Percentiles rank a stretch among this genome's conserved stretches.
These are phyloP conservation scores for Collybiopsis confluens DNA, from an alignment of 768 basidiomycete species.

Conservation along the genomic window DNA sequence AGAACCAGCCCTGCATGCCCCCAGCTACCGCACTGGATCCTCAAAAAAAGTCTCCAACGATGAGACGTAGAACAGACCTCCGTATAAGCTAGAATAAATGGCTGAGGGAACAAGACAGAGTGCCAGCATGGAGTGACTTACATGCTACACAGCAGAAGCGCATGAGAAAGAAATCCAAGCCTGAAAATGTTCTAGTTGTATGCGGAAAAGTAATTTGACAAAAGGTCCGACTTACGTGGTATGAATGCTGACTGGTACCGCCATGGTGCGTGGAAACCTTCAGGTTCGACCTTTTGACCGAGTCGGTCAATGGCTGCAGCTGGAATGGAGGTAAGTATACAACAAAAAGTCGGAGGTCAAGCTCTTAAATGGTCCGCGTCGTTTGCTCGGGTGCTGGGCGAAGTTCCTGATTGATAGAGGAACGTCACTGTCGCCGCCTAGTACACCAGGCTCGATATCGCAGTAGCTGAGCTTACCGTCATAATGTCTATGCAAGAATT, in stretches of 20 bases:
- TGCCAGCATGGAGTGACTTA: not conserved
- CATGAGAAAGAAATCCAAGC: constrained; percentile 5
- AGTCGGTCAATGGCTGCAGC: too few relatives aligned
- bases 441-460: too few relatives aligned
- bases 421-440: too few relatives aligned
- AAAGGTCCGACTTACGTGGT: not conserved
- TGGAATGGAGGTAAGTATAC: too few relatives aligned
- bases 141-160: constrained; percentile 5
- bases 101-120: not conserved
- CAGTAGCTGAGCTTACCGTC: too few relatives aligned
- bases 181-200: not conserved
- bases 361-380: too few relatives aligned
- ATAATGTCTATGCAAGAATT: too few relatives aligned
- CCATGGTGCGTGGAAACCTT: not conserved
- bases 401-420: too few relatives aligned
- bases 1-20: constrained; percentile 11
- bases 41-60: not conserved
- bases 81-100: constrained; percentile 1
- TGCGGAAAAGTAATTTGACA: not conserved
- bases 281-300: too few relatives aligned
- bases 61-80: not conserved
- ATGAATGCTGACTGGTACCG: not conserved
- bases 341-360: too few relatives aligned
- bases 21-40: constrained; percentile 8
- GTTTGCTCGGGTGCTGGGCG: too few relatives aligned